phyloP scores from a whole-genome alignment of 345 rosid species.

The Sonneratia caseolaris region DNA sequence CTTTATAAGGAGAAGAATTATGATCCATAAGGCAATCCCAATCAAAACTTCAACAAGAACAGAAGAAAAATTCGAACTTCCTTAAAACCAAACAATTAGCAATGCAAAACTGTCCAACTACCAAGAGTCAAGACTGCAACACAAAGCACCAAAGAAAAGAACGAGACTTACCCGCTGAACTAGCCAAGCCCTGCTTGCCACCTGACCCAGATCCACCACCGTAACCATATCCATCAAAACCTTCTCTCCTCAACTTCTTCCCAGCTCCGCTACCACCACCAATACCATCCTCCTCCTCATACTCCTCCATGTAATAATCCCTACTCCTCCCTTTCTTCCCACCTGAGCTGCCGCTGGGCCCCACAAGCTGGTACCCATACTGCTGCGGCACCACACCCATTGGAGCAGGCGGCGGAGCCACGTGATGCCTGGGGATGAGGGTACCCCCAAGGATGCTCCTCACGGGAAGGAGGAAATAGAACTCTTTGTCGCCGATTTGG shows the following conservation, averaged over 20 bases:
- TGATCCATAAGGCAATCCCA: background rate
- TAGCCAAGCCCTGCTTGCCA: slow-evolving; percentile 46
- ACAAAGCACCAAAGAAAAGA: background rate
- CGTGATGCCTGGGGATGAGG: slow-evolving; percentile 59
- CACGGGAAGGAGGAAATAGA: slow-evolving; percentile 79
- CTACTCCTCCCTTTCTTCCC: slow-evolving; percentile 59
- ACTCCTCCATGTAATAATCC: slow-evolving; percentile 50
- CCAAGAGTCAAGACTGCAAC: background rate
- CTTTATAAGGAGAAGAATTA: background rate
- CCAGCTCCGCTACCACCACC: slow-evolving; percentile 34
- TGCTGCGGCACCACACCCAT: slow-evolving; percentile 34
- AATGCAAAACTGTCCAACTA: background rate
- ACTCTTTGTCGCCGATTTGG: slow-evolving; percentile 93
- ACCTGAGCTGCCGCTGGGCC: slow-evolving; percentile 31
- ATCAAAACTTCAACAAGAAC: background rate
- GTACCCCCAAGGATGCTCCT: slow-evolving; percentile 78
- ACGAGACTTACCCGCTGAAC: slow-evolving; percentile 35
- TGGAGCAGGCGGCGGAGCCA: slow-evolving; percentile 17
- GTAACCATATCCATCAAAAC: slow-evolving; percentile 36
- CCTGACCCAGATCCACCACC: slow-evolving; percentile 34
- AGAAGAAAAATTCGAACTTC: background rate
- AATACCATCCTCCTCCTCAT: slow-evolving; percentile 32
- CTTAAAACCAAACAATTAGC: background rate
- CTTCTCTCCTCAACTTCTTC: slow-evolving; percentile 76
- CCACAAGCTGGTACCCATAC: slow-evolving; percentile 38